These are phyloP conservation scores for Magnusiomyces magnusii DNA, from an alignment of 1,139 yeast species.

Conservation along the genomic window DNA sequence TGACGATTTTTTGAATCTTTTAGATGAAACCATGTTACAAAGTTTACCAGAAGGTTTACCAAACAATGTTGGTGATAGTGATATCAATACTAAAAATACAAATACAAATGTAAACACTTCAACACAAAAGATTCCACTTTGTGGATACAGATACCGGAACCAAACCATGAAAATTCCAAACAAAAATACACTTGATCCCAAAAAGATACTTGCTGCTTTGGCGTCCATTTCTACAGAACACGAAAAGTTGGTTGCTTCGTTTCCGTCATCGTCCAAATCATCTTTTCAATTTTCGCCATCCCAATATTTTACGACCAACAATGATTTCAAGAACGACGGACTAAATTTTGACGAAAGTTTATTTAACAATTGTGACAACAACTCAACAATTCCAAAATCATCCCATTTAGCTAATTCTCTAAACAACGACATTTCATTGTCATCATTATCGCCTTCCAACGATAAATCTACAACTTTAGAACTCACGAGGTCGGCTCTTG, in stretches of 20 bases:
- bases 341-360: too few species aligned
- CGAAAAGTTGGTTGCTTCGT: constrained; percentile 8
- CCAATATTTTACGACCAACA: too few species aligned
- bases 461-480: background rate
- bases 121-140: constrained; percentile 22
- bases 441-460: too few species aligned
- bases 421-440: too few species aligned
- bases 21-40: constrained; percentile 1
- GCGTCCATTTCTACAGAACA: constrained; percentile 9
- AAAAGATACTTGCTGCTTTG: constrained; percentile 12
- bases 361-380: too few species aligned
- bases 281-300: too few species aligned
- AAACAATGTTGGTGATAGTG: too few species aligned
- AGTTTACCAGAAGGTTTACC: background rate
- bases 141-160: constrained; percentile 24
- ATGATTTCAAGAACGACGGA: too few species aligned
- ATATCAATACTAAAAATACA: background rate
- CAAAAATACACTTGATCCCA: constrained; percentile 7
- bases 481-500: constrained; percentile 12
- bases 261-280: too few species aligned
- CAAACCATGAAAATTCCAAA: constrained; percentile 8
- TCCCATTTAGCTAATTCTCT: too few species aligned
- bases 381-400: too few species aligned
- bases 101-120: constrained; percentile 16
- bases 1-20: background rate